Evolutionary conservation across 306 rosid species (phyloP).

Genomic region (Pyrus betulifolia): DNA sequence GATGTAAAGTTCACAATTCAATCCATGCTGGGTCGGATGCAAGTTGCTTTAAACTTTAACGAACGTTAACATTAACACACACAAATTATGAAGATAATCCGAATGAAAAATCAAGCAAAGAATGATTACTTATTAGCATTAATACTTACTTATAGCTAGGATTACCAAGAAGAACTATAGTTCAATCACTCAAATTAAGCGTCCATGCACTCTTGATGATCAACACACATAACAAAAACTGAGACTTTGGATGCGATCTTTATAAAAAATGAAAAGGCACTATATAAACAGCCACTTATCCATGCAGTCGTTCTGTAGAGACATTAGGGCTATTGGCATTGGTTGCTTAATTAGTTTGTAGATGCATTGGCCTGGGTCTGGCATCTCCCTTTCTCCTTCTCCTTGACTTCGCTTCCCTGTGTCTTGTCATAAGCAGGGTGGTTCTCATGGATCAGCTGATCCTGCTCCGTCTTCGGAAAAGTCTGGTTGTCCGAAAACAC

Average conservation of each 20-base stretch:
- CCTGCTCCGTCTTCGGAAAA: constrained; percentile 7
- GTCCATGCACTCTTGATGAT: not conserved
- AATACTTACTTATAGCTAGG: too few species aligned
- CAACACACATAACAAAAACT: not conserved
- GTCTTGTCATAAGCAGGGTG: constrained; percentile 81
- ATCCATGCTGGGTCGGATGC: not conserved
- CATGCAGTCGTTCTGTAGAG: not conserved
- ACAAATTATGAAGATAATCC: too few species aligned
- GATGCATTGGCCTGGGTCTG: constrained; percentile 45
- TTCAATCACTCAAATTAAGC: too few species aligned
- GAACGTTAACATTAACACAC: too few species aligned
- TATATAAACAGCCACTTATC: not conserved
- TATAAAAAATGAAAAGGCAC: not conserved
- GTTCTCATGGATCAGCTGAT: constrained; percentile 42
- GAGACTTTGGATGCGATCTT: too few species aligned
- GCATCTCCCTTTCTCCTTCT: constrained; percentile 61
- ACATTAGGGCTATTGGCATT: not conserved
- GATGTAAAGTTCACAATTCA: not conserved
- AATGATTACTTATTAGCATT: too few species aligned
- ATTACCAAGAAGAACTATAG: not conserved
- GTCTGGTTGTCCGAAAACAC: constrained; percentile 38
- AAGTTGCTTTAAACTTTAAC: too few species aligned
- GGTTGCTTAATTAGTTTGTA: not conserved
- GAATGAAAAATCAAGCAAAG: too few species aligned
- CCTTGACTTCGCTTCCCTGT: constrained; percentile 91